These are phyloP conservation scores for Draba incana DNA, from an alignment of 345 rosid species.

Conservation along the genomic window DNA sequence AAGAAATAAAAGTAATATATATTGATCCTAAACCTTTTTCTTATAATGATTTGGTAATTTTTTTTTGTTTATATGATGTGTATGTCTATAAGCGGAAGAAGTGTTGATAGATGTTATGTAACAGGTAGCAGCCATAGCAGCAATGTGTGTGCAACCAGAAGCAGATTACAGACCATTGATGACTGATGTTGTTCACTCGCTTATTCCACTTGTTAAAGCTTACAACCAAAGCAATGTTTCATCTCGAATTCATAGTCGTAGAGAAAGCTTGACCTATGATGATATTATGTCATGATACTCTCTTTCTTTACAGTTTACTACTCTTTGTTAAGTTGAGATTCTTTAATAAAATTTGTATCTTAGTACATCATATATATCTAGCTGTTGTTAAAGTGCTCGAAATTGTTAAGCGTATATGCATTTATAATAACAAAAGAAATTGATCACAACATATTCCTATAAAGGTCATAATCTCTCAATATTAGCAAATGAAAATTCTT, in stretches of 20 bases:
- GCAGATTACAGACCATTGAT: slow-evolving; percentile 89
- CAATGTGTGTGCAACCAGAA: slow-evolving; percentile 88
- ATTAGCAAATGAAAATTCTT: too few relatives aligned
- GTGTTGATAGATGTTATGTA: slow-evolving; percentile 17
- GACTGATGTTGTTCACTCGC: slow-evolving; percentile 95
- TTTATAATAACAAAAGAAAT: too few relatives aligned
- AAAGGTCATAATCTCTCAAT: too few relatives aligned
- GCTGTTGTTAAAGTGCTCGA: too few relatives aligned
- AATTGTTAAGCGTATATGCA: too few relatives aligned
- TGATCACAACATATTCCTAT: too few relatives aligned
- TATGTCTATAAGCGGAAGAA: neutral
- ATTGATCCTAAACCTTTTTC: too few relatives aligned
- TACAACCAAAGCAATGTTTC: slow-evolving; percentile 42
- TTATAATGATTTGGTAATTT: too few relatives aligned
- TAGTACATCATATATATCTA: too few relatives aligned
- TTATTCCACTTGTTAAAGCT: slow-evolving; percentile 75
- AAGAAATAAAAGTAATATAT: too few relatives aligned
- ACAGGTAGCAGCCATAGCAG: slow-evolving; percentile 93
- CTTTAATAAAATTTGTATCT: neutral
- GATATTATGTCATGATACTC: slow-evolving; percentile 1
- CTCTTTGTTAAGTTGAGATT: slow-evolving; percentile 1
- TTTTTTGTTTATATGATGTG: neutral
- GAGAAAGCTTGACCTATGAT: slow-evolving; percentile 32
- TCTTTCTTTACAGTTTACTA: neutral
- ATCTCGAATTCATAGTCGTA: slow-evolving; percentile 34